Conservation (phyloP, 345 rosid genomes). For the Gossypioides kirkii region DNA sequence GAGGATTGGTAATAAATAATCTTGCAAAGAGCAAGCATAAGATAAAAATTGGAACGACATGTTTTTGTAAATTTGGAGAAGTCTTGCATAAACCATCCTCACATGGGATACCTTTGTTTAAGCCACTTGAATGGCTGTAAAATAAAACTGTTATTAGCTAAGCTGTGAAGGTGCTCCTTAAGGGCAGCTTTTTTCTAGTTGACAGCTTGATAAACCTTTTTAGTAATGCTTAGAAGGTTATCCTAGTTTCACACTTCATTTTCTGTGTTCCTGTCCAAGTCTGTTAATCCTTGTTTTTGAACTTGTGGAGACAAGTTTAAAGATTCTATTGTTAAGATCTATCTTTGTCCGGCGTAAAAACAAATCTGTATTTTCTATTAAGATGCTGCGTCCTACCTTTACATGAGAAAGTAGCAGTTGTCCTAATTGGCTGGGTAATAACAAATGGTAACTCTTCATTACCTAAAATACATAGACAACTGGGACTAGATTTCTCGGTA, state of each 20-base stretch:
- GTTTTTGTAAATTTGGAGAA: background rate
- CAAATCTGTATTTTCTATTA: background rate
- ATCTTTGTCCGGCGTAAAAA: background rate
- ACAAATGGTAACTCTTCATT: background rate
- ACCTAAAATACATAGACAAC: background rate
- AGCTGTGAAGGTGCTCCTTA: background rate
- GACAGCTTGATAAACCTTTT: background rate
- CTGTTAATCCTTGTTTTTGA: background rate
- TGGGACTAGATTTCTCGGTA: background rate
- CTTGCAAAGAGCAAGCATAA: background rate
- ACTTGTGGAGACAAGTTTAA: background rate
- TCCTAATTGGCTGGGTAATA: background rate
- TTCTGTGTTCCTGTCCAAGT: background rate
- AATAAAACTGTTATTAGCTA: background rate
- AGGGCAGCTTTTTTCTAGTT: background rate
- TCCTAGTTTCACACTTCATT: background rate
- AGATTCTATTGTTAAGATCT: background rate
- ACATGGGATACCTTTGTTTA: background rate
- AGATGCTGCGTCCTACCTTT: background rate
- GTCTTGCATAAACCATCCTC: constrained; percentile 7
- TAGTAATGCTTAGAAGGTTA: background rate
- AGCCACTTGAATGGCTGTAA: background rate
- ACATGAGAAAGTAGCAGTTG: background rate
- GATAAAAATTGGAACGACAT: background rate
- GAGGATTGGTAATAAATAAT: background rate